phyloP scores from a whole-genome alignment of 2,329 filamentous ascomycete species.

The Karstenula rhodostoma region DNA sequence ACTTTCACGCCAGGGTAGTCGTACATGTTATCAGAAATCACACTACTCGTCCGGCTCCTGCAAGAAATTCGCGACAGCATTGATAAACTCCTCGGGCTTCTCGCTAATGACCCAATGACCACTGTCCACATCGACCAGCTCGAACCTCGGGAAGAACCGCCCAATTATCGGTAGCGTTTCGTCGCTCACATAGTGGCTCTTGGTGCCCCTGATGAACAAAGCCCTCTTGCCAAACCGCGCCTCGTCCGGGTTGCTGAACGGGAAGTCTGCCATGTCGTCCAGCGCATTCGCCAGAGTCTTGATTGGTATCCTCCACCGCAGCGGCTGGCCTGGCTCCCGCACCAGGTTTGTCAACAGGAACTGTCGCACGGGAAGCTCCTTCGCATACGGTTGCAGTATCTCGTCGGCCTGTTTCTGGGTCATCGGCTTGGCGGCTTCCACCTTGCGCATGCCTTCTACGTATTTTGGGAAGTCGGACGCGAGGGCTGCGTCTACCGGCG shows the following conservation, averaged over 20 bases:
- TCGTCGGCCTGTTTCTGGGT: slow-evolving; percentile 80
- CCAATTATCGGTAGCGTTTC: slow-evolving; percentile 82
- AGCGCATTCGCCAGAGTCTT: slow-evolving; percentile 72
- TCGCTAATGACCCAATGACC: slow-evolving; percentile 94
- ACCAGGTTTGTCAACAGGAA: slow-evolving; percentile 90
- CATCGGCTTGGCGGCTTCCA: slow-evolving; percentile 73
- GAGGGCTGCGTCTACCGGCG: slow-evolving; percentile 81
- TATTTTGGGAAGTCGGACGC: slow-evolving; percentile 80
- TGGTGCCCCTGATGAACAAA: slow-evolving; percentile 79
- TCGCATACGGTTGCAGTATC: slow-evolving; percentile 78
- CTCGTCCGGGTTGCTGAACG: slow-evolving; percentile 76
- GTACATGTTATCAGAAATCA: not conserved
- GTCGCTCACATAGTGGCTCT: slow-evolving; percentile 81
- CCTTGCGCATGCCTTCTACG: slow-evolving; percentile 81
- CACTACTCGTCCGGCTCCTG: slow-evolving; percentile 55
- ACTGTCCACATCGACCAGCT: slow-evolving; percentile 75
- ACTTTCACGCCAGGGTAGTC: not conserved
- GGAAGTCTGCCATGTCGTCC: slow-evolving; percentile 85
- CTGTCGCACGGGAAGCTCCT: slow-evolving; percentile 79
- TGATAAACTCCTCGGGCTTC: slow-evolving; percentile 78
- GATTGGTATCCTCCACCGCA: slow-evolving; percentile 83
- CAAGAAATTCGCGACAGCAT: slow-evolving; percentile 72
- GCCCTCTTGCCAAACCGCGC: slow-evolving; percentile 77
- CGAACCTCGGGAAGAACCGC: slow-evolving; percentile 81
- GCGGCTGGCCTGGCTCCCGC: slow-evolving; percentile 61